Base-by-base conservation (phyloP, 192 early-diverging fungal genomes). In the Diversispora epigaea region DNA sequence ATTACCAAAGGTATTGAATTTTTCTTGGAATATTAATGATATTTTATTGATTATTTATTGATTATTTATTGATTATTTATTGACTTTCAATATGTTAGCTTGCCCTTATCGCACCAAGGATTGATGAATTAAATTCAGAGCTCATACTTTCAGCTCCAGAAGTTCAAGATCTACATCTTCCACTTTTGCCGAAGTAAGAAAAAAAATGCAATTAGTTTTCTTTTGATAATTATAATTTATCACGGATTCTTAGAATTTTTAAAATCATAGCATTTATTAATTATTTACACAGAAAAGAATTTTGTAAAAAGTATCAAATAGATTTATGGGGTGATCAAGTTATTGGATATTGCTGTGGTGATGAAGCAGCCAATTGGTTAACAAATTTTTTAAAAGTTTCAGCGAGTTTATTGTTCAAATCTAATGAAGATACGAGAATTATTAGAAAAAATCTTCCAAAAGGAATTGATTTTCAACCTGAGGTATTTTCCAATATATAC, bases 261-360 rank as follows among this genome's bases (percentile, higher is more conserved):
- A 43, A 8, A 12, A 44, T 44, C 22, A 58, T 47, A 39, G 25
- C 25, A 32, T 32, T 32, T 46, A 76, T 39, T 32, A 55, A 40
- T 60, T 15, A 14, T 25, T 43, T 44, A 60, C 14, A 82, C 14
- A 82, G 82, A 12, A 39, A 73, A 39, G 61, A 63, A 22, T 76
- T 74, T 39, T 62, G 77, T 56, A 58, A 74, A 17, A 70, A 73
- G 40, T 74, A 65, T 7, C 39, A 62, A 19, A 84, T 82, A 21
- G 70, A 19, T 17, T 66, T 89, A 4, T 87, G 84, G 82, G 73
- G 68, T 54, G 71, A 80, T 21, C 21, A 40, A 6, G 69, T 91
- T 4, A 76, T 73, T 32, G 88, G 82, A 1, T 78, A 80, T n/a
- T 89, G 92, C 73, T 76, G 92, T 67, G 92, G 92, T 11, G 87